These are phyloP conservation scores for baker's yeast (Saccharomyces cerevisiae) DNA, from an alignment of 805 yeast species.

Conservation along the genomic window DNA sequence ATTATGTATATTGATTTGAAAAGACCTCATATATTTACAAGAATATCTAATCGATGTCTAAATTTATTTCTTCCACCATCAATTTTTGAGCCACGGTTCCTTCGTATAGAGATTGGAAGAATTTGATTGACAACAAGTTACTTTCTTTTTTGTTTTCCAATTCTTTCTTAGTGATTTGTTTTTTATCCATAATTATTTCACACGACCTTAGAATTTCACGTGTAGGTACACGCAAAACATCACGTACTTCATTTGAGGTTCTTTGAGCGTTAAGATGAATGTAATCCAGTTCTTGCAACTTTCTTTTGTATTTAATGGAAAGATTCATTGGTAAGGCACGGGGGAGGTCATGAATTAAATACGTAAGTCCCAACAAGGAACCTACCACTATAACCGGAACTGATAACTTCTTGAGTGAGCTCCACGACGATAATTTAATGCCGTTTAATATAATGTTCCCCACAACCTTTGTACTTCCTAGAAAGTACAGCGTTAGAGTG, in stretches of 20 bases:
- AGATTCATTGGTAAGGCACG: conserved; percentile 80
- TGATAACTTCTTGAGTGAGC: conserved; percentile 38
- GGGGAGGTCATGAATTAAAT: conserved; percentile 73
- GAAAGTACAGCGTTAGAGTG: conserved; percentile 27
- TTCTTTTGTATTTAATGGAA: conserved; percentile 58
- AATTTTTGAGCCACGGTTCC: conserved; percentile 16
- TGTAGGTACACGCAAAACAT: conserved; percentile 72
- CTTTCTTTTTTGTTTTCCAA: conserved; percentile 19
- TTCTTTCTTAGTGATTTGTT: conserved; percentile 19
- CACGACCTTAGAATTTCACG: conserved; percentile 52
- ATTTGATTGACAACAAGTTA: conserved; percentile 21
- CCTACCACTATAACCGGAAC: conserved; percentile 47
- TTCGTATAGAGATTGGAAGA: conserved; percentile 19
- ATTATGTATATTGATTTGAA: neutral
- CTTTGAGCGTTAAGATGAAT: conserved; percentile 71
- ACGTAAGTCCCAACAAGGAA: conserved; percentile 47
- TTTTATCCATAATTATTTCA: conserved; percentile 22
- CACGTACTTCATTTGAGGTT: conserved; percentile 71
- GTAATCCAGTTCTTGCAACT: conserved; percentile 63
- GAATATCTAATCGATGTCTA: conserved; percentile 23
- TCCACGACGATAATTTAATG: conserved; percentile 31
- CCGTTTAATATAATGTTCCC: conserved; percentile 32
- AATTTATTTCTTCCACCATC: conserved; percentile 19
- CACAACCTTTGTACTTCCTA: conserved; percentile 36
- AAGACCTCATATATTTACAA: neutral